Evolutionary conservation across 495 filamentous ascomycete species (phyloP), one percentile per base, ranked within the genome.

Genomic region (Gamarada debralockiae): DNA sequence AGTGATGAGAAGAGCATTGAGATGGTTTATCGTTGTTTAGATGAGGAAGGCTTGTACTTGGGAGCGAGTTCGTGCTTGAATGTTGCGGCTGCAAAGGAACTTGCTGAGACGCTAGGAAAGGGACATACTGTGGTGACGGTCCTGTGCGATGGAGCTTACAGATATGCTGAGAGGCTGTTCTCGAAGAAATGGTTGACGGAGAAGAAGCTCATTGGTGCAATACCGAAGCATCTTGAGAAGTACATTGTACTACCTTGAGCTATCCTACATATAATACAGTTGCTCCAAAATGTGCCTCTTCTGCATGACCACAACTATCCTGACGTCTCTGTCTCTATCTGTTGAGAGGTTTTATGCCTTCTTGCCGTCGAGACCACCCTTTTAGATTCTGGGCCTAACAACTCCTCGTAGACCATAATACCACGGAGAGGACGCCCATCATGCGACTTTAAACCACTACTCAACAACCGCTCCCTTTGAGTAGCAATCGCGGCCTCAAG

Each of bases 21-120:
- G 70, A 97, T 97, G 93, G 91, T 98, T 53, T 98, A 97, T 70
- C 78, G 93, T 55, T 96, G 95, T 61, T 73, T 98, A 58, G 93
- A 98, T 62, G 93, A 97, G 70, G 93, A 98, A 62, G 93, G 93
- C 0, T 70, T 98, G 46, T 98, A 98, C 63, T 74, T 98, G n/a
- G 93, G 93, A 29, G 93, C 92, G 20, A 95, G 89, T 68, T 90
- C 84, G 13, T 85, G 89, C 57, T 74, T 98, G 59, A 98, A 98
- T 66, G 93, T 98, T 4, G 93, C 89, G 7, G 93, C 93, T 6
- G 93, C 93, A 13, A 89, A 93, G 73, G 90, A 97, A 70, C 83
- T 97, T 21, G 93, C 95, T 0, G 83, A 93, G 77, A 87, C 88
- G 70, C 65, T 98, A 25, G 93, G 93, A 21, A 85, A 81, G 61